phyloP scores from a whole-genome alignment of 129 eudicot species.

The Mikania micrantha region DNA sequence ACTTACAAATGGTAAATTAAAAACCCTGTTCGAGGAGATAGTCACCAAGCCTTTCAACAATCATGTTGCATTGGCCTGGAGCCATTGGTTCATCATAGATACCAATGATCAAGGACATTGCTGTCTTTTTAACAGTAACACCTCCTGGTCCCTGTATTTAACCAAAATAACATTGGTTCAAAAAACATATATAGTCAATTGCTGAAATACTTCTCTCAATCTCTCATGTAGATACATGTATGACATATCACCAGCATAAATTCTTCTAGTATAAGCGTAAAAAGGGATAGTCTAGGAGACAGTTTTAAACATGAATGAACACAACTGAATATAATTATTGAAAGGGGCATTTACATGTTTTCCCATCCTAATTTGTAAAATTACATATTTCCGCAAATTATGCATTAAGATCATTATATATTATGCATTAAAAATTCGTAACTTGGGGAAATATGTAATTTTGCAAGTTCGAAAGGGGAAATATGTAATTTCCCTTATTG shows the following conservation, averaged over 20 bases:
- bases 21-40: conserved; percentile 83
- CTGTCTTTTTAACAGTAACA: conserved; percentile 67
- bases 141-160: conserved; percentile 81
- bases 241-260: neutral
- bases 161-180: neutral
- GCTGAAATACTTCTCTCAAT: neutral
- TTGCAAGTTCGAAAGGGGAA: too few species aligned
- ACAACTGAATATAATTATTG: neutral
- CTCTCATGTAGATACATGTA: neutral
- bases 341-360: too few species aligned
- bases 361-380: too few species aligned
- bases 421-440: too few species aligned
- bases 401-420: too few species aligned
- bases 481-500: too few species aligned
- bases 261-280: neutral
- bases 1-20: conserved; percentile 39
- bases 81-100: conserved; percentile 91
- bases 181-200: neutral
- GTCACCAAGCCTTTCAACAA: conserved; percentile 93
- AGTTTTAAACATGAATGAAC: neutral
- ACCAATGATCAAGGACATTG: conserved; percentile 62
- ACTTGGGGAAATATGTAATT: too few species aligned
- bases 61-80: conserved; percentile 93
- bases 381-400: too few species aligned
- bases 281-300: neutral